Percentiles rank a stretch among this genome's conserved stretches.
phyloP scores from a whole-genome alignment of 352 stramenopile genomes.

The Phytophthora quininea region DNA sequence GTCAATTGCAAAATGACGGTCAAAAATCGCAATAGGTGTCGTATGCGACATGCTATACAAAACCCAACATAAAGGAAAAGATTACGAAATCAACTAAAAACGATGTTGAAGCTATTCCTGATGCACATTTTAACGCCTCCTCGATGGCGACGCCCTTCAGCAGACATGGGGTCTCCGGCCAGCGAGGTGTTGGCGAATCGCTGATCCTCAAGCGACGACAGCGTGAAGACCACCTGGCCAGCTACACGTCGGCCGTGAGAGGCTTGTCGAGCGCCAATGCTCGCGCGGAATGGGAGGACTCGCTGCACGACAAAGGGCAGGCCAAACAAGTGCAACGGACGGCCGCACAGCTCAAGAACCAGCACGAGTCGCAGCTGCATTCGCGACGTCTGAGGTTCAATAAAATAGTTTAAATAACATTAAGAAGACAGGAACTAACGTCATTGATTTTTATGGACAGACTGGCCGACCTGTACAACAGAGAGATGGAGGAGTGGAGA shows the following conservation, averaged over 20 bases:
- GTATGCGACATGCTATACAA: too few species aligned
- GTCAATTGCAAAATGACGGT: constrained; percentile 35
- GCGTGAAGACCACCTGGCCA: constrained; percentile 67
- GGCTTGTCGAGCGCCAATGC: constrained; percentile 52
- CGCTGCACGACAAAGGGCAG: constrained; percentile 59
- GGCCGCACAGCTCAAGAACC: constrained; percentile 64
- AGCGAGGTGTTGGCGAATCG: constrained; percentile 67
- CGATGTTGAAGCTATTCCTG: not conserved
- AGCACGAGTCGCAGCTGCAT: constrained; percentile 78
- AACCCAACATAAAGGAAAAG: too few species aligned
- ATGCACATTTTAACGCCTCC: not conserved
- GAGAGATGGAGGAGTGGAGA: constrained; percentile 80
- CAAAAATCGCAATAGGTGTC: too few species aligned
- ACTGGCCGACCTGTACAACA: constrained; percentile 74
- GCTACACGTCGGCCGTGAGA: constrained; percentile 59
- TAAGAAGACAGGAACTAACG: too few species aligned
- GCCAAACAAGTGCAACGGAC: constrained; percentile 50
- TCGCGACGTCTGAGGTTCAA: constrained; percentile 53
- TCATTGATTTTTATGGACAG: constrained; percentile 26
- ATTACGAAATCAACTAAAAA: too few species aligned
- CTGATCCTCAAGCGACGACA: constrained; percentile 77
- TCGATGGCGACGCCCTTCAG: constrained; percentile 21
- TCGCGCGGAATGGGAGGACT: constrained; percentile 77
- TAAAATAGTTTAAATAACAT: not conserved
- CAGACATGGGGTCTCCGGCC: constrained; percentile 13